These are phyloP conservation scores for Colletotrichum eleusines DNA, from an alignment of 2,329 filamentous ascomycete genomes.

Conservation along the genomic window DNA sequence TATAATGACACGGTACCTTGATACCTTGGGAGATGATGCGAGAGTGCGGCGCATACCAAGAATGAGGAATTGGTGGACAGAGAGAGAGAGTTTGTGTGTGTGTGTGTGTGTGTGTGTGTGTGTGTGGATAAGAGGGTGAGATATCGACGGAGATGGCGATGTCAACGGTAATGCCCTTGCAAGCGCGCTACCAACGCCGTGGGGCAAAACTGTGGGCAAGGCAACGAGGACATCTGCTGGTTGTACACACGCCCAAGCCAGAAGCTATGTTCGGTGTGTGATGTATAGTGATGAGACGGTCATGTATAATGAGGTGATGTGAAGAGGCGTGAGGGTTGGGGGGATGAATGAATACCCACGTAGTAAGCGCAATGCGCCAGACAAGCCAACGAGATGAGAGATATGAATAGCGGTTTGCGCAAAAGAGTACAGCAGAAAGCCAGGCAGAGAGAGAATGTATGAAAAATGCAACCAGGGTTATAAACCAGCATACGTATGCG, in stretches of 20 bases:
- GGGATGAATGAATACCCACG: neutral
- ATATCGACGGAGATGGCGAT: conserved; percentile 26
- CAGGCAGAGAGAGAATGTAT: conserved; percentile 2
- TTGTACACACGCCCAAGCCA: conserved; percentile 18
- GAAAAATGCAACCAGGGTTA: conserved; percentile 27
- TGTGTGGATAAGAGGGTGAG: conserved; percentile 7
- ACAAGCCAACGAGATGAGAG: neutral
- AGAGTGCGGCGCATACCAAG: conserved; percentile 17
- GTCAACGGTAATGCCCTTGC: conserved; percentile 37
- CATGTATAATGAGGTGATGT: conserved; percentile 3
- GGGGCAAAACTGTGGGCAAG: conserved; percentile 34
- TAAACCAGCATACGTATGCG: conserved; percentile 22
- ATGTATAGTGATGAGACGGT: conserved; percentile 17
- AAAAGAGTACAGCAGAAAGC: neutral
- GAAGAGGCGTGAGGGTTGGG: neutral
- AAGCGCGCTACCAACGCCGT: conserved; percentile 32
- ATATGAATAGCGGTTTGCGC: conserved; percentile 2
- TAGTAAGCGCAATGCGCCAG: conserved; percentile 7
- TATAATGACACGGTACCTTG: conserved; percentile 38
- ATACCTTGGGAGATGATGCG: conserved; percentile 30
- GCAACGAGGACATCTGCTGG: conserved; percentile 12
- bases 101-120: neutral
- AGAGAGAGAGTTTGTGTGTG: neutral
- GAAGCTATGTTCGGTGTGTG: neutral
- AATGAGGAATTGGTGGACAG: neutral